A percentile compares a stretch with the other conserved stretches of the same genome.
These are phyloP conservation scores for Terfezia claveryi DNA, from an alignment of 495 filamentous ascomycete genomes.

Conservation along the genomic window DNA sequence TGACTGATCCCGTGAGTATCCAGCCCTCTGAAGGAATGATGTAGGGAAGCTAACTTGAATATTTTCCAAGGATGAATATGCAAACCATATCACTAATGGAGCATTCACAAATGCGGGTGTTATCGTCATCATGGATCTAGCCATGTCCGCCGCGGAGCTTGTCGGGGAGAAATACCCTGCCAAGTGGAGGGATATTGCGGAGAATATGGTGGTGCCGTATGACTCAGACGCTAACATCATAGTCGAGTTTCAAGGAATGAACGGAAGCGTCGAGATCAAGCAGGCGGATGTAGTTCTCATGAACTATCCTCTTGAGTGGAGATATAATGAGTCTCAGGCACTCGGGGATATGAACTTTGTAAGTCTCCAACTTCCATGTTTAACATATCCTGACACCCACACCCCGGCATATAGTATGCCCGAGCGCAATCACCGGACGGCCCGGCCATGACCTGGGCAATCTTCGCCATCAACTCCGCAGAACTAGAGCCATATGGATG, in stretches of 20 bases:
- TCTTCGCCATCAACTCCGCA: slow-evolving; percentile 33
- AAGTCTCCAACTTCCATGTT: neutral
- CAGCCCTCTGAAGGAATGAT: neutral
- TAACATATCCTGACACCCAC: no score
- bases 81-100: slow-evolving; percentile 47
- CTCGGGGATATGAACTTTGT: slow-evolving; percentile 30
- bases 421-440: slow-evolving; percentile 33
- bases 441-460: slow-evolving; percentile 39
- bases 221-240: slow-evolving; percentile 37
- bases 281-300: slow-evolving; percentile 37
- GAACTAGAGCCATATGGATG: slow-evolving; percentile 32
- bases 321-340: slow-evolving; percentile 16
- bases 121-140: slow-evolving; percentile 31
- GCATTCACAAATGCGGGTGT: slow-evolving; percentile 53
- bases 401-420: slow-evolving; percentile 23
- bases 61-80: slow-evolving; percentile 38
- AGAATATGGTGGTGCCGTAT: slow-evolving; percentile 29
- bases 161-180: slow-evolving; percentile 31
- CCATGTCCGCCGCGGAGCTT: slow-evolving; percentile 33
- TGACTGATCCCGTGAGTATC: slow-evolving; percentile 47
- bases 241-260: slow-evolving; percentile 42
- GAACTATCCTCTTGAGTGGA: slow-evolving; percentile 32
- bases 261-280: slow-evolving; percentile 33
- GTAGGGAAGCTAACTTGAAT: neutral
- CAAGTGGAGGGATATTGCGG: slow-evolving; percentile 31